Evolutionary conservation across 1,284 basidiomycete genomes (phyloP), one percentile per base, ranked within the genome.

Genomic region (Omphalotus olearius): DNA sequence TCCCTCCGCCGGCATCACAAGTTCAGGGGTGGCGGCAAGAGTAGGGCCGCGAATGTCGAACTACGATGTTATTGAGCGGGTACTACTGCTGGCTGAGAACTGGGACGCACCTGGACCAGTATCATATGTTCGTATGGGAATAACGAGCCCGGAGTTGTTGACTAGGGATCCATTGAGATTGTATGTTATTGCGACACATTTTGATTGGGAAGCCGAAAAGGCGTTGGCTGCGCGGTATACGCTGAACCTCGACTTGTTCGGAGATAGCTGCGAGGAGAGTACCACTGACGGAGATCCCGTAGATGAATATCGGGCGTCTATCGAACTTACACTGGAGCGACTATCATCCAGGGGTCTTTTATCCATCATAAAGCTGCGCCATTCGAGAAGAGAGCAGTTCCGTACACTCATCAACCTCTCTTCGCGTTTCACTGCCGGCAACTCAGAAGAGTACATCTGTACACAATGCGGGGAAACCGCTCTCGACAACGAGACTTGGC

Each of bases 71-170:
- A 55, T 71, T 9, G 67, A 69, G 30, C 62, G 64, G 17, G 65
- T 73, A 2, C 62, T 76, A 23, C 56, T 56, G 17, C 59, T 72
- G 6, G 75, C 72, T 11, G 73, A 76, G 50, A 73, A 72, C 55
- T 78, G 73, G 73, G 73, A 74, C 50, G 67, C 71, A 4, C 70
- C 68, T 16, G 69, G 70, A 5, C 64, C 70, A 13, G 62, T 74
- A 20, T 60, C 67, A 6, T 60, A 52, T 45, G 68, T 78, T 43
- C 70, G 73, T 26, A 57, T 63, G 14, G 64, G 65, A 0, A 58
- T 76, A 20, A 66, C 57, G 18, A 59, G 64, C 13, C 64, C 63
- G 16, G 53, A 57, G n/a, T 67, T 72, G 50, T 64, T 71, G 25
- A 56, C 58, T 20, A 50, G 52, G 17, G 59, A 72, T 45, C 69